These are phyloP conservation scores for Linnemannia zychae DNA, from an alignment of 192 early-diverging fungal species.

Conservation along the genomic window DNA sequence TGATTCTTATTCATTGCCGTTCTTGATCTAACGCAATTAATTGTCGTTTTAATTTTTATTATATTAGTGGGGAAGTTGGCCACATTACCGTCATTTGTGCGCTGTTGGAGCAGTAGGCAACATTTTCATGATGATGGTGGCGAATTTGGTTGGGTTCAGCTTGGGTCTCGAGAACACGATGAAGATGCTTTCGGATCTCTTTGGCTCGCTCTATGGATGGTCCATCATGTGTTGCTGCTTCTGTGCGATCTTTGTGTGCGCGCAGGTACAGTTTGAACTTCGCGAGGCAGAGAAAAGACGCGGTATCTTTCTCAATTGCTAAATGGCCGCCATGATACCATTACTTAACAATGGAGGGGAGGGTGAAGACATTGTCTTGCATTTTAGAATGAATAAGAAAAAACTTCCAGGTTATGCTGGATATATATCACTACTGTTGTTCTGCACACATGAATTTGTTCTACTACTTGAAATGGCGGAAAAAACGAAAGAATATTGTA, in stretches of 20 bases:
- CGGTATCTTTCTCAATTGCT: slow-evolving; percentile 56
- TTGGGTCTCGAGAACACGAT: slow-evolving; percentile 90
- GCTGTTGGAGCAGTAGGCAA: slow-evolving; percentile 86
- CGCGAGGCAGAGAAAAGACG: slow-evolving; percentile 78
- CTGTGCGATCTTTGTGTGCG: slow-evolving; percentile 69
- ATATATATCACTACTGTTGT: neutral
- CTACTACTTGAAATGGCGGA: neutral
- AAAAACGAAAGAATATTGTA: neutral
- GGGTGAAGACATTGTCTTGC: neutral
- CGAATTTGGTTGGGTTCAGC: slow-evolving; percentile 96
- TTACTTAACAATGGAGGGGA: neutral
- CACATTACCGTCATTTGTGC: slow-evolving; percentile 83
- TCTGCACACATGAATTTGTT: neutral
- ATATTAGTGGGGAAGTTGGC: slow-evolving; percentile 66
- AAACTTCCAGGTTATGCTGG: neutral
- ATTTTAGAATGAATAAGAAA: neutral
- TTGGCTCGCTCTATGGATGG: slow-evolving; percentile 66
- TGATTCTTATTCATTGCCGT: neutral
- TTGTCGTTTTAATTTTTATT: slow-evolving; percentile 30
- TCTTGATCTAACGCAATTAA: neutral
- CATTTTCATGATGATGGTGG: slow-evolving; percentile 95
- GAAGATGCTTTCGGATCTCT: slow-evolving; percentile 78
- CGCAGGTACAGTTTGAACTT: slow-evolving; percentile 88
- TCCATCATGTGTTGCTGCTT: slow-evolving; percentile 65
- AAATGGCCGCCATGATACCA: neutral